These are phyloP conservation scores for Claviceps monticola DNA, from an alignment of 2,329 filamentous ascomycete genomes.

Conservation along the genomic window DNA sequence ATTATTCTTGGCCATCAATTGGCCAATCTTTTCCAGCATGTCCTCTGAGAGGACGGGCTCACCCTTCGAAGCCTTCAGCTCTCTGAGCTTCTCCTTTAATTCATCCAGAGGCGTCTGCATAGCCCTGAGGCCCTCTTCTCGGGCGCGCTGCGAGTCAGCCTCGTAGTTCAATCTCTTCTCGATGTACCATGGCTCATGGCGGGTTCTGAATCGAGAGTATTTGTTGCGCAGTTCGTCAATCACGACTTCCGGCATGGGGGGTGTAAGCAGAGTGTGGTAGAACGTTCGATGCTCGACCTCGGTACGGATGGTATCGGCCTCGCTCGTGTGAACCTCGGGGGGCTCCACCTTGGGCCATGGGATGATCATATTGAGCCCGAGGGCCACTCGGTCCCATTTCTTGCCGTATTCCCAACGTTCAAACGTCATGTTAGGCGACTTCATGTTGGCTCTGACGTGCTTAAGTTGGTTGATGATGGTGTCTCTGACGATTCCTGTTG, in stretches of 20 bases:
- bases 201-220: constrained; percentile 68
- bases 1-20: constrained; percentile 44
- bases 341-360: constrained; percentile 55
- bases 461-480: constrained; percentile 63
- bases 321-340: constrained; percentile 37
- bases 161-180: constrained; percentile 48
- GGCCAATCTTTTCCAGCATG: constrained; percentile 49
- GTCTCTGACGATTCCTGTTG: constrained; percentile 53
- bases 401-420: constrained; percentile 27
- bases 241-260: constrained; percentile 66
- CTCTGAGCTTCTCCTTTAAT: constrained; percentile 40
- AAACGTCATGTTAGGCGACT: constrained; percentile 26
- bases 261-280: constrained; percentile 58
- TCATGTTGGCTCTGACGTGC: constrained; percentile 34
- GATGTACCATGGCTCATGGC: constrained; percentile 65
- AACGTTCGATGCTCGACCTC: constrained; percentile 64
- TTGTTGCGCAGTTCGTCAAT: constrained; percentile 77
- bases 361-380: constrained; percentile 57
- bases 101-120: constrained; percentile 47
- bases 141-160: constrained; percentile 22
- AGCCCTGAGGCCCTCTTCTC: constrained; percentile 15
- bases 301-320: constrained; percentile 60
- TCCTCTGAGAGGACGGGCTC: constrained; percentile 42
- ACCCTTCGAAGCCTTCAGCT: constrained; percentile 35
- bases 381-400: constrained; percentile 44